These are phyloP conservation scores for Trypanosoma lewisi DNA, from an alignment of 208 protist genomes.

Conservation along the genomic window DNA sequence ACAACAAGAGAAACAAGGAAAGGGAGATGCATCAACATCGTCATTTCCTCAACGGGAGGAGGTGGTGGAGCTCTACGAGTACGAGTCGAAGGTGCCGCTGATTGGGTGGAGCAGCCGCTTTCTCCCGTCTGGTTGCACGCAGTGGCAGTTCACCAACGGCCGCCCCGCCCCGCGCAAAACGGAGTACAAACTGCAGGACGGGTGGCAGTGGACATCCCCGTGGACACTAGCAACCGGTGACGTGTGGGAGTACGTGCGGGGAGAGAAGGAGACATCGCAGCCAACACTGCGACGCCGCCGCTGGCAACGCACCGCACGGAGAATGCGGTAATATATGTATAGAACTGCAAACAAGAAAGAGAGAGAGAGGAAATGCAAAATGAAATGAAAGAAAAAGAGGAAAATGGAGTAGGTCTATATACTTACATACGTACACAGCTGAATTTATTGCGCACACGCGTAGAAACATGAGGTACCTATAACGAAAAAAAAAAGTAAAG, in stretches of 20 bases:
- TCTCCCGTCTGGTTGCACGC: slow-evolving; percentile 41
- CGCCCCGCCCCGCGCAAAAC: slow-evolving; percentile 34
- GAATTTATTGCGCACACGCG: not conserved
- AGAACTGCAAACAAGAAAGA: not conserved
- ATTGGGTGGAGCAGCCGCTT: slow-evolving; percentile 54
- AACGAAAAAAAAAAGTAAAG: not conserved
- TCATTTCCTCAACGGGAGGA: not conserved
- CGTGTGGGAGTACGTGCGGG: slow-evolving; percentile 32
- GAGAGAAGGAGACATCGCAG: slow-evolving; percentile 21
- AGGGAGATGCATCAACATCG: slow-evolving; percentile 6
- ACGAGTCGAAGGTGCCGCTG: slow-evolving; percentile 48
- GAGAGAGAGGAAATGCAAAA: not conserved
- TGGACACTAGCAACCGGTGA: slow-evolving; percentile 31
- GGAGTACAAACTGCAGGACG: slow-evolving; percentile 37
- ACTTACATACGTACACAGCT: not conserved
- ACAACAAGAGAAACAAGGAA: slow-evolving; percentile 25
- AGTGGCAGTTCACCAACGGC: slow-evolving; percentile 65
- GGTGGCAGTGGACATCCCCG: slow-evolving; percentile 55
- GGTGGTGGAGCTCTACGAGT: slow-evolving; percentile 55
- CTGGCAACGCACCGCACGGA: slow-evolving; percentile 45
- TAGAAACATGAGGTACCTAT: not conserved
- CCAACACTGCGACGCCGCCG: slow-evolving; percentile 55
- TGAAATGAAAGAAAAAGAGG: not conserved
- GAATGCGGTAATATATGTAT: not conserved
- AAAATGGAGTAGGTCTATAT: not conserved